Evolutionary conservation across 23 red algal genomes (phyloP).

Genomic region (Gracilaria caudata): DNA sequence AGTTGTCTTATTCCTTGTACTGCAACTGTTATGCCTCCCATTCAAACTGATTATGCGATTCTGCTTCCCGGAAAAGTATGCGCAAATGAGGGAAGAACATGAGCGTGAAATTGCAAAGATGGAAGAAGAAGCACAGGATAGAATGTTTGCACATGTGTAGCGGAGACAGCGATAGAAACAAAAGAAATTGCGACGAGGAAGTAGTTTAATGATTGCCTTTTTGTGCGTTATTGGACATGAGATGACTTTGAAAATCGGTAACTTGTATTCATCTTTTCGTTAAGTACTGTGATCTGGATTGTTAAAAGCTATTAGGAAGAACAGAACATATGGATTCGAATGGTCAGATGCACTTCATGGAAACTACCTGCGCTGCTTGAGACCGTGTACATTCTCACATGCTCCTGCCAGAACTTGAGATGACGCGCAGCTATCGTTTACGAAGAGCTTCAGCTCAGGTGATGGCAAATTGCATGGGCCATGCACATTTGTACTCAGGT

Average conservation of each 20-base stretch:
- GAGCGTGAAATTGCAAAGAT: constrained; percentile 53
- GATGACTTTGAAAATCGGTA: neutral
- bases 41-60: constrained; percentile 42
- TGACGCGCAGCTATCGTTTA: neutral
- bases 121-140: constrained; percentile 78
- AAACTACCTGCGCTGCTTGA: neutral
- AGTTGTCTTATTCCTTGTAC: constrained; percentile 61
- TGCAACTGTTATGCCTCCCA: constrained; percentile 69
- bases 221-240: constrained; percentile 1
- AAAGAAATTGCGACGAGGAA: neutral
- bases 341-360: neutral
- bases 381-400: neutral
- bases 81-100: constrained; percentile 48
- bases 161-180: neutral
- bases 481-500: too few species aligned
- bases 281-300: neutral
- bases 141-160: constrained; percentile 77
- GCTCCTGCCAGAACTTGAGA: neutral
- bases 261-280: constrained; percentile 6
- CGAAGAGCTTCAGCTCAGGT: neutral
- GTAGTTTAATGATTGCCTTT: constrained; percentile 3
- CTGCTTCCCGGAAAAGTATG: constrained; percentile 83
- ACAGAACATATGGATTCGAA: neutral
- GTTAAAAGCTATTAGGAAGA: neutral
- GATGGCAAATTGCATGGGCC: too few species aligned